Percentiles rank a stretch among this genome's conserved stretches.
These are phyloP conservation scores for Trichoderma gracile DNA, from an alignment of 2,329 filamentous ascomycete species.

Conservation along the genomic window DNA sequence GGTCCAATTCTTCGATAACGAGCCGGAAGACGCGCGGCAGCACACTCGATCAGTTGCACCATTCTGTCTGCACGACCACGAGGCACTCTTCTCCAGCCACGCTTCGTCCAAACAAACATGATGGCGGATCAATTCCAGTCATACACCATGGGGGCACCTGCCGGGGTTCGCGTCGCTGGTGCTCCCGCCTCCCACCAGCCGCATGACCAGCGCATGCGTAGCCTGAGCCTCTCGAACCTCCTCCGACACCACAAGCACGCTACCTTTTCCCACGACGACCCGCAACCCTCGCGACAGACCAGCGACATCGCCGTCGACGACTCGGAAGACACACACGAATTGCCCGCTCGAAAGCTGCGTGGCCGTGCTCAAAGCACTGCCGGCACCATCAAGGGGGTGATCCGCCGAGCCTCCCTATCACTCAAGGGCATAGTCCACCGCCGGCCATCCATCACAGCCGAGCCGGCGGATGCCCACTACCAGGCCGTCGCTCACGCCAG, in stretches of 20 bases:
- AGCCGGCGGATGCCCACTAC: conserved; percentile 37
- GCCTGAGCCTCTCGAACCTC: conserved; percentile 52
- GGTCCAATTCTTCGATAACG: neutral
- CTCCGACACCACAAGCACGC: conserved; percentile 53
- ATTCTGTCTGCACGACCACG: conserved; percentile 30
- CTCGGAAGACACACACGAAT: conserved; percentile 32
- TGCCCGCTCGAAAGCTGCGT: conserved; percentile 30
- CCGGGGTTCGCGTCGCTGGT: conserved; percentile 13
- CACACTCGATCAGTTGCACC: conserved; percentile 4
- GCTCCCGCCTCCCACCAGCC: conserved; percentile 29
- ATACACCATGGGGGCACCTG: neutral
- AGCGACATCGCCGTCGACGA: conserved; percentile 40
- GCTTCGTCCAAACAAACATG: conserved; percentile 49
- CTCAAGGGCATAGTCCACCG: conserved; percentile 55
- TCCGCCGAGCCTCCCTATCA: conserved; percentile 58
- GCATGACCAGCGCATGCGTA: conserved; percentile 47
- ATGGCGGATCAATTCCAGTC: conserved; percentile 30
- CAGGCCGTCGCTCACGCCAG: conserved; percentile 35
- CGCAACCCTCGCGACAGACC: conserved; percentile 34
- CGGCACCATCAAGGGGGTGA: conserved; percentile 50
- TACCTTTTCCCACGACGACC: conserved; percentile 40
- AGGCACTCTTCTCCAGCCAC: conserved; percentile 40
- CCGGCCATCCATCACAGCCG: conserved; percentile 45
- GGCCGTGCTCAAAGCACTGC: conserved; percentile 34
- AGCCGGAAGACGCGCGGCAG: neutral